phyloP scores from a whole-genome alignment of 2,329 filamentous ascomycete species.

The Catunica adiposa region DNA sequence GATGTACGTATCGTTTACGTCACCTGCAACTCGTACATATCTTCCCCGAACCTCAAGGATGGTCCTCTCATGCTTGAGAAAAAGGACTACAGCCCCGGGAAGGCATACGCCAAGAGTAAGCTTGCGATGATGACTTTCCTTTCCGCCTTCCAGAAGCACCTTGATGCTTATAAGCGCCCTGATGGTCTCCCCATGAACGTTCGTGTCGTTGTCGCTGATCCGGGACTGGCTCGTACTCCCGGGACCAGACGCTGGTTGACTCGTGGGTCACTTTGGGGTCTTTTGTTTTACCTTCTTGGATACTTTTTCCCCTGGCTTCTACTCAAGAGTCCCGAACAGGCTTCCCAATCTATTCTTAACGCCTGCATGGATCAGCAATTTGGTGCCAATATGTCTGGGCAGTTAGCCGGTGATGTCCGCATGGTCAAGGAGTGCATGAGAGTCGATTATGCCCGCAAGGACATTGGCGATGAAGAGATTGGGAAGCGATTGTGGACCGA shows the following conservation, averaged over 20 bases:
- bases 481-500: constrained; percentile 82
- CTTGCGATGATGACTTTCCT: constrained; percentile 82
- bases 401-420: constrained; percentile 44
- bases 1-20: constrained; percentile 79
- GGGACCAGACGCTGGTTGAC: constrained; percentile 79
- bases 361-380: constrained; percentile 70
- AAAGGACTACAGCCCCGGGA: constrained; percentile 37
- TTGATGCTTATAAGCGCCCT: constrained; percentile 67
- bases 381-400: constrained; percentile 23
- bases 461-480: constrained; percentile 60
- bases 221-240: constrained; percentile 68
- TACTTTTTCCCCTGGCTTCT: constrained; percentile 78
- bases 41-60: constrained; percentile 50
- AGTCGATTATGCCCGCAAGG: constrained; percentile 51
- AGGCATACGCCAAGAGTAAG: constrained; percentile 49
- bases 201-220: constrained; percentile 73
- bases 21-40: constrained; percentile 79
- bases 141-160: constrained; percentile 78
- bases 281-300: constrained; percentile 57
- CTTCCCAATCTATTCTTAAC: constrained; percentile 71
- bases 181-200: constrained; percentile 71
- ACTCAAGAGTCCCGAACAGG: constrained; percentile 68
- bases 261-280: constrained; percentile 63
- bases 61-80: constrained; percentile 24
- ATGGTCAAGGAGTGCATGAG: constrained; percentile 80